Percentiles rank a stretch among this genome's conserved stretches.
phyloP scores from a whole-genome alignment of 768 basidiomycete genomes.

The Leccinellum albellum region DNA sequence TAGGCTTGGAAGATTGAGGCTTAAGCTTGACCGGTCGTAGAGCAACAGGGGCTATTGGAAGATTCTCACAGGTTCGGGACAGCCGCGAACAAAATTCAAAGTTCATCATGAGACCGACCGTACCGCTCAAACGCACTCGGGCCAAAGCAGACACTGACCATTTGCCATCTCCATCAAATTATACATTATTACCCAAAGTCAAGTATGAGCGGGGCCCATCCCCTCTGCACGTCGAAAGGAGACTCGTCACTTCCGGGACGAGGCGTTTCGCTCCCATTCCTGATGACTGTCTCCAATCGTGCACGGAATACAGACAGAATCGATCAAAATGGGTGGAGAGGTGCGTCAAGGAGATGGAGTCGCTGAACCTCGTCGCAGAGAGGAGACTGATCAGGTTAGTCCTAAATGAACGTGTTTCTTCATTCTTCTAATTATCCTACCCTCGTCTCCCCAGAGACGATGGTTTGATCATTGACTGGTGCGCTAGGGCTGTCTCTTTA shows the following conservation, averaged over 20 bases:
- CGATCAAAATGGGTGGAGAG: constrained; percentile 20
- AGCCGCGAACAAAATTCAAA: too few relatives aligned
- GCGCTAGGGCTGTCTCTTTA: not conserved
- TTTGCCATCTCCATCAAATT: not conserved
- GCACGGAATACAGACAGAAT: constrained; percentile 17
- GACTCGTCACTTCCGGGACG: constrained; percentile 23
- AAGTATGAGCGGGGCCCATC: constrained; percentile 23
- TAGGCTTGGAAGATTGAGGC: not conserved
- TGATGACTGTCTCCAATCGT: constrained; percentile 19
- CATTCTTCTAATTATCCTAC: not conserved
- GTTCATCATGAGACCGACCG: constrained; percentile 1
- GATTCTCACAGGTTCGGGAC: too few relatives aligned
- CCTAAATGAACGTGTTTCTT: not conserved
- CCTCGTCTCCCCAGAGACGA: constrained; percentile 21
- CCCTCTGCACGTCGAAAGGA: constrained; percentile 11
- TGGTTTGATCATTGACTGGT: constrained; percentile 32
- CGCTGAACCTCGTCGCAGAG: constrained; percentile 18
- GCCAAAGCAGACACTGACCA: not conserved
- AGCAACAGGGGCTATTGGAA: too few relatives aligned
- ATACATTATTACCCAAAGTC: not conserved
- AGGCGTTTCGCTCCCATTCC: constrained; percentile 30
- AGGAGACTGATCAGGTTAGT: constrained; percentile 29
- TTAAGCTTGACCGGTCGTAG: too few relatives aligned
- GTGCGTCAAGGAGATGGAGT: constrained; percentile 19
- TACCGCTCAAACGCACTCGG: constrained; percentile 18